Conservation (phyloP, 345 rosid genomes). For the Pugionium cornutum region DNA sequence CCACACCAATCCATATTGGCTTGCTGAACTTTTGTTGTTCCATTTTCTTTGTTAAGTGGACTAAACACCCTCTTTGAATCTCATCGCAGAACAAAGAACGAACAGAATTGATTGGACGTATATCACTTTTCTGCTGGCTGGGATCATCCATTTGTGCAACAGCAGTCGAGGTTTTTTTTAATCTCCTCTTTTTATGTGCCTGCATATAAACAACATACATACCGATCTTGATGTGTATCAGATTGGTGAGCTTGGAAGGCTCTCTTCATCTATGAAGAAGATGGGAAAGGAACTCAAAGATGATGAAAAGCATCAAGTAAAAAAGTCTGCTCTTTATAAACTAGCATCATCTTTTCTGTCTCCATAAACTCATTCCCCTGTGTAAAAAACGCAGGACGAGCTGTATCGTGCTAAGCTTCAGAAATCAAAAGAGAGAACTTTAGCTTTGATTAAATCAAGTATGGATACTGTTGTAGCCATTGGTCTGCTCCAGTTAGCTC, state of each 20-base stretch:
- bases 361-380: background rate
- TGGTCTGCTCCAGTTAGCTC: slow-evolving; percentile 88
- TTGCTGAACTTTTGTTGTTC: slow-evolving; percentile 1
- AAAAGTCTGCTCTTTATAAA: background rate
- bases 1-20: slow-evolving; percentile 5
- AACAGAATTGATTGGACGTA: slow-evolving; percentile 75
- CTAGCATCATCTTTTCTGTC: background rate
- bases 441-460: slow-evolving; percentile 77
- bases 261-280: slow-evolving; percentile 76
- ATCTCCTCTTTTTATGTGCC: slow-evolving; percentile 4
- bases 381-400: slow-evolving; percentile 54
- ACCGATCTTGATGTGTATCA: slow-evolving; percentile 35
- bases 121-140: slow-evolving; percentile 91
- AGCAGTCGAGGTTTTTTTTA: slow-evolving; percentile 74
- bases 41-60: slow-evolving; percentile 5
- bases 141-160: slow-evolving; percentile 80
- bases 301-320: slow-evolving; percentile 65
- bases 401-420: slow-evolving; percentile 69
- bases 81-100: slow-evolving; percentile 75
- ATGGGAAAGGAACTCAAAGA: slow-evolving; percentile 72
- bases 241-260: slow-evolving; percentile 88
- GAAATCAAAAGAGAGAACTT: slow-evolving; percentile 78
- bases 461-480: slow-evolving; percentile 85
- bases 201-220: background rate
- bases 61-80: slow-evolving; percentile 8